Conservation (phyloP, 2,329 filamentous ascomycete genomes). For the Diaporthe velutina region DNA sequence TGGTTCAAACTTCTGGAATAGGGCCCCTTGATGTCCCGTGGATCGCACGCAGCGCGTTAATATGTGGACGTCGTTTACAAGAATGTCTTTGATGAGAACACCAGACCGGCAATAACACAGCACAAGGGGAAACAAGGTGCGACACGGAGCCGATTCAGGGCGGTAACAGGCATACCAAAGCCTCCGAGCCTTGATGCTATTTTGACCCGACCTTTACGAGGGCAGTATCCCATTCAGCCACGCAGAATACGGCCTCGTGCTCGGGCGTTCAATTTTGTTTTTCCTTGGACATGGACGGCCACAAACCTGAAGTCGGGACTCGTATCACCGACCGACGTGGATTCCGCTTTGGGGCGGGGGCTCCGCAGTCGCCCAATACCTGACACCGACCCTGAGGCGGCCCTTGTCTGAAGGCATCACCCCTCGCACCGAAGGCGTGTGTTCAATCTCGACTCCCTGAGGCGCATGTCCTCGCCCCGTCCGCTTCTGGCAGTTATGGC, state of each 20-base stretch:
- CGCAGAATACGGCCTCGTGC: not conserved
- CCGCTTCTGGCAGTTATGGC: not conserved
- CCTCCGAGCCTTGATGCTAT: not conserved
- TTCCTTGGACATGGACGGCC: not conserved
- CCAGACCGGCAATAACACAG: not conserved
- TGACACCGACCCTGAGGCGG: not conserved
- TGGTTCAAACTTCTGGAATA: not conserved
- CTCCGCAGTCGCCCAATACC: not conserved
- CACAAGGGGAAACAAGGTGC: not conserved
- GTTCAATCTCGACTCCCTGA: slow-evolving; percentile 10
- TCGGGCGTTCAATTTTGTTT: not conserved
- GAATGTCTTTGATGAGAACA: not conserved
- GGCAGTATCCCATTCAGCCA: not conserved
- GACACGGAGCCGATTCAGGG: not conserved
- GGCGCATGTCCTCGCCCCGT: not conserved
- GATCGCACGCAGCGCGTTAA: too few species aligned
- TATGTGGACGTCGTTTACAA: not conserved
- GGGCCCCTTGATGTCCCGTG: not conserved
- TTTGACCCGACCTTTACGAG: not conserved
- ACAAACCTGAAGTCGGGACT: not conserved
- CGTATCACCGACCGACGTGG: not conserved
- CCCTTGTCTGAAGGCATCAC: slow-evolving; percentile 6
- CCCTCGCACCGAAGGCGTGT: not conserved
- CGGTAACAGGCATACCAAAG: not conserved
- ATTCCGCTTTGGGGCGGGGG: not conserved